Evolutionary conservation across 2,329 filamentous ascomycete genomes (phyloP).

Genomic region (Ophioceras dolichostomum): DNA sequence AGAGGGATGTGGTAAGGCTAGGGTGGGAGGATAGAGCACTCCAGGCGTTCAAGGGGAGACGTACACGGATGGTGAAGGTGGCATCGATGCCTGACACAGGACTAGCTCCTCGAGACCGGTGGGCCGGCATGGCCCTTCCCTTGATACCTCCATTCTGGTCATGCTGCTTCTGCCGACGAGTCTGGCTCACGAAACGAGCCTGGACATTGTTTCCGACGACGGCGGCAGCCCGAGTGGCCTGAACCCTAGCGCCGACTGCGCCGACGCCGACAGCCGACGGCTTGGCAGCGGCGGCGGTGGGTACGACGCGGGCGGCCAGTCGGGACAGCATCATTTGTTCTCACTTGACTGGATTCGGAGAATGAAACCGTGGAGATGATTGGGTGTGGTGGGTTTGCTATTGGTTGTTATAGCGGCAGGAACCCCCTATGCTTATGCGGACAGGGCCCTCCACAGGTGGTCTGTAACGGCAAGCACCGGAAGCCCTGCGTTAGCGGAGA

Average conservation of each 20-base stretch:
- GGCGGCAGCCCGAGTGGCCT: slow-evolving; percentile 12
- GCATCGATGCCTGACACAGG: slow-evolving; percentile 64
- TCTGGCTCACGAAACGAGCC: slow-evolving; percentile 18
- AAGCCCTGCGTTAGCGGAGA: too few relatives aligned
- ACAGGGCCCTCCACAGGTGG: slow-evolving; percentile 41
- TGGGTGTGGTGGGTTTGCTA: not conserved
- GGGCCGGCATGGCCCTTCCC: slow-evolving; percentile 53
- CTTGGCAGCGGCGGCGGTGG: slow-evolving; percentile 26
- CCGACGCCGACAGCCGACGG: slow-evolving; percentile 28
- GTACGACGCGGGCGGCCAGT: slow-evolving; percentile 36
- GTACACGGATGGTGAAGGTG: slow-evolving; percentile 85
- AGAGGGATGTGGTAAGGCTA: too few relatives aligned
- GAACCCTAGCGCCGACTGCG: slow-evolving; percentile 20
- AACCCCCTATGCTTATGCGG: slow-evolving; percentile 23
- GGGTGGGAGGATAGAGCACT: too few relatives aligned
- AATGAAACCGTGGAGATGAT: slow-evolving; percentile 14
- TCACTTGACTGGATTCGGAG: not conserved
- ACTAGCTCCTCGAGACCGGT: slow-evolving; percentile 44
- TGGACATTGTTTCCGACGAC: too few relatives aligned
- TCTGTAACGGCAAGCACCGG: too few relatives aligned
- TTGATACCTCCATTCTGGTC: slow-evolving; percentile 58
- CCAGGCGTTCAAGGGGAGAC: too few relatives aligned
- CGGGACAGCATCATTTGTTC: slow-evolving; percentile 43
- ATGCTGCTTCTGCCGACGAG: slow-evolving; percentile 11
- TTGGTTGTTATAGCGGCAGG: not conserved